Evolutionary conservation across 2,329 filamentous ascomycete genomes (phyloP).

Genomic region (Trichoderma hamatum): DNA sequence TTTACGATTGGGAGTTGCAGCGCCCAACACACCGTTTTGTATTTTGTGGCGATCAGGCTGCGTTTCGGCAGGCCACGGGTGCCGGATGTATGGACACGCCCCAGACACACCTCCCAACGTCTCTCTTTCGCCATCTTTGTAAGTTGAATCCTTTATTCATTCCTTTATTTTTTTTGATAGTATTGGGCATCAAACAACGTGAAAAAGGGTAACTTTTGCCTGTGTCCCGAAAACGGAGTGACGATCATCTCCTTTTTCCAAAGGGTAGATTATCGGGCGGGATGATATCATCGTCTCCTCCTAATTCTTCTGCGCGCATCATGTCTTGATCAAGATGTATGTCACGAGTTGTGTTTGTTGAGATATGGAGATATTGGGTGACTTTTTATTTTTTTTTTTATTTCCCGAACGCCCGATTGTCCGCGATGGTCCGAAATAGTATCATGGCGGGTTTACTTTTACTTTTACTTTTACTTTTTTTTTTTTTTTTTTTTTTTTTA

Average conservation of each 20-base stretch:
- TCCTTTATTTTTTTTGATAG: too few species aligned
- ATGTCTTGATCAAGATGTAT: too few species aligned
- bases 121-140: neutral
- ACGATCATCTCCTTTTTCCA: too few species aligned
- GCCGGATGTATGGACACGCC: neutral
- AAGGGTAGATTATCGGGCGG: neutral
- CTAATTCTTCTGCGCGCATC: neutral
- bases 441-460: neutral
- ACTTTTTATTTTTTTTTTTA: too few species aligned
- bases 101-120: too few species aligned
- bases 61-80: too few species aligned
- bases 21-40: neutral
- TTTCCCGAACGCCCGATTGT: neutral
- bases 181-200: neutral
- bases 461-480: neutral
- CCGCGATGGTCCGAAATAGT: neutral
- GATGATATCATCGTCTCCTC: neutral
- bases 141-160: too few species aligned
- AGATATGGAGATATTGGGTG: too few species aligned
- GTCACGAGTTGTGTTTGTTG: too few species aligned
- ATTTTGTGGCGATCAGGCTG: conserved; percentile 2
- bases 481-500: neutral
- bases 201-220: too few species aligned
- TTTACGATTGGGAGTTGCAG: neutral
- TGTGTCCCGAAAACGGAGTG: too few species aligned